A percentile compares a stretch with the other conserved stretches of the same genome.
Evolutionary conservation across 805 yeast genomes (phyloP).

Genomic region (Spathaspora sp.): DNA sequence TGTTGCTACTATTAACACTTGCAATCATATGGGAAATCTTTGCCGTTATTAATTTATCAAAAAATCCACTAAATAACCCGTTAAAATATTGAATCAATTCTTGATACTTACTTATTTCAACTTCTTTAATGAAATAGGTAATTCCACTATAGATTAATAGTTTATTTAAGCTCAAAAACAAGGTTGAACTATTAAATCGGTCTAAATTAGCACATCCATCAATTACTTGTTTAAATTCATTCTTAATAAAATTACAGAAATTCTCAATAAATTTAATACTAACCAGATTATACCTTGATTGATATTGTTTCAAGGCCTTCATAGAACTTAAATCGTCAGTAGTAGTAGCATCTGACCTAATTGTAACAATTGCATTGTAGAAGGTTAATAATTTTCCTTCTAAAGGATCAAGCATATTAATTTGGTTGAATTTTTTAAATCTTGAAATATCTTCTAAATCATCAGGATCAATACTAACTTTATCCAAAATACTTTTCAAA

Average conservation of each 20-base stretch:
- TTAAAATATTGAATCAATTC: constrained; percentile 45
- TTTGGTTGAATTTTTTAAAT: constrained; percentile 47
- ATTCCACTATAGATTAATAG: constrained; percentile 29
- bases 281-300: constrained; percentile 54
- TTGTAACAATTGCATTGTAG: constrained; percentile 62
- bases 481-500: constrained; percentile 60
- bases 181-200: constrained; percentile 1
- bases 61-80: constrained; percentile 20
- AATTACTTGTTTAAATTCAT: constrained; percentile 31
- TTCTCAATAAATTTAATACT: constrained; percentile 47
- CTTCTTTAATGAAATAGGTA: constrained; percentile 50
- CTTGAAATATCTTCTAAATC: constrained; percentile 46
- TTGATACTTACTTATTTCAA: constrained; percentile 45
- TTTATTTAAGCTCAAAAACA: constrained; percentile 20
- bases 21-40: not conserved
- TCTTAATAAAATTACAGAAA: constrained; percentile 34
- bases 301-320: constrained; percentile 69
- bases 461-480: constrained; percentile 61
- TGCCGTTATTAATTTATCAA: constrained; percentile 16
- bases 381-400: constrained; percentile 57
- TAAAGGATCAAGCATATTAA: constrained; percentile 38
- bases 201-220: constrained; percentile 16
- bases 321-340: constrained; percentile 52
- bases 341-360: constrained; percentile 41
- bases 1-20: too few relatives aligned